Percentiles rank a stretch among this genome's conserved stretches.
phyloP scores from a whole-genome alignment of 164 flowering plant species.

The Platanus orientalis region DNA sequence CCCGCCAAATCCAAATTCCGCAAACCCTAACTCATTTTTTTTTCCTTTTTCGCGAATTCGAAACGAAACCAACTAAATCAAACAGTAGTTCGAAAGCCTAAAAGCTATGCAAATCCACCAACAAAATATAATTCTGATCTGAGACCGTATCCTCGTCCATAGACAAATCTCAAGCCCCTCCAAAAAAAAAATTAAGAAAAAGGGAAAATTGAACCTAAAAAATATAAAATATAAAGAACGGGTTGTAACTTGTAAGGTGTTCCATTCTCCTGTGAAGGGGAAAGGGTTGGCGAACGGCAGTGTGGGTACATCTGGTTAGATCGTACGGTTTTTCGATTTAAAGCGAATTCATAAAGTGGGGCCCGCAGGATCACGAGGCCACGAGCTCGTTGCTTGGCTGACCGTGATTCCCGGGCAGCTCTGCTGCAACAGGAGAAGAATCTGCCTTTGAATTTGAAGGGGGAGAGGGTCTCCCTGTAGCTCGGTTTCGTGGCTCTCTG shows the following conservation, averaged over 20 bases:
- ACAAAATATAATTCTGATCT: not conserved
- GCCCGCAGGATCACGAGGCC: too few relatives aligned
- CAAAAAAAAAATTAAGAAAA: too few relatives aligned
- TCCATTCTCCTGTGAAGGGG: too few relatives aligned
- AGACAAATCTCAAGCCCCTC: not conserved
- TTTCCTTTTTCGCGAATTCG: not conserved
- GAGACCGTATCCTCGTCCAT: not conserved
- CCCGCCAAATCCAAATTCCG: not conserved
- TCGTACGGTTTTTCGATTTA: not conserved
- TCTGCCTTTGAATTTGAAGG: too few relatives aligned
- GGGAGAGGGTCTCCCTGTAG: too few relatives aligned
- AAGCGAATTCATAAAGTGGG: not conserved
- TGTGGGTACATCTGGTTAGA: not conserved
- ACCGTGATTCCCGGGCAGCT: constrained; percentile 12
- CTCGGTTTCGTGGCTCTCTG: too few relatives aligned
- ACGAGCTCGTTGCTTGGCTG: not conserved
- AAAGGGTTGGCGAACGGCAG: not conserved
- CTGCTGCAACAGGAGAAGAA: not conserved
- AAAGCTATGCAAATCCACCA: too few relatives aligned
- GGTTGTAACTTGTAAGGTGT: too few relatives aligned
- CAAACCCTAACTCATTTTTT: not conserved
- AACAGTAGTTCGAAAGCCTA: too few relatives aligned
- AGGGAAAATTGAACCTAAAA: too few relatives aligned
- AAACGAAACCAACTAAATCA: not conserved
- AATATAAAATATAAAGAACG: too few relatives aligned